Evolutionary conservation across 2,329 filamentous ascomycete species (phyloP).

Genomic region (Rhinocladiella similis): DNA sequence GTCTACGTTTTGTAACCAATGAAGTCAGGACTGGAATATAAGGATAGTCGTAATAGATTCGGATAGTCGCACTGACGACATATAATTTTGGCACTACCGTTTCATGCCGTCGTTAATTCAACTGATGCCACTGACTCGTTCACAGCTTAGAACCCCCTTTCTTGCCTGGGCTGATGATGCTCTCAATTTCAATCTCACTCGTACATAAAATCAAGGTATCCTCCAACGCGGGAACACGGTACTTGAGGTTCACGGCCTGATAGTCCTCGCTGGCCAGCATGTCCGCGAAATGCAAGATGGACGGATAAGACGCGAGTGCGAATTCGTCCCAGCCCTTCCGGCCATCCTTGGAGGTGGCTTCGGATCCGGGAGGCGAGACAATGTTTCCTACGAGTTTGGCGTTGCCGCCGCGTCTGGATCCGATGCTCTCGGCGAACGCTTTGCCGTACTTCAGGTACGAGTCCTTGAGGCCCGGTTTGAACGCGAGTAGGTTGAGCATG

Average conservation of each 20-base stretch:
- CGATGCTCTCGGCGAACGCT: slow-evolving; percentile 46
- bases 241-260: slow-evolving; percentile 57
- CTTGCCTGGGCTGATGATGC: slow-evolving; percentile 8
- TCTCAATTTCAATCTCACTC: slow-evolving; percentile 49
- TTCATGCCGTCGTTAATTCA: too few relatives aligned
- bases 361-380: slow-evolving; percentile 32
- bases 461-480: slow-evolving; percentile 51
- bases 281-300: slow-evolving; percentile 61
- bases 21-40: too few relatives aligned
- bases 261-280: slow-evolving; percentile 61
- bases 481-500: slow-evolving; percentile 65
- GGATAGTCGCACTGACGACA: too few relatives aligned
- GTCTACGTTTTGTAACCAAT: too few relatives aligned
- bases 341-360: not conserved
- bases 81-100: too few relatives aligned
- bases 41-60: too few relatives aligned
- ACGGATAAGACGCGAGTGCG: slow-evolving; percentile 65
- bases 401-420: slow-evolving; percentile 54
- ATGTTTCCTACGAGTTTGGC: slow-evolving; percentile 65
- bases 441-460: slow-evolving; percentile 59
- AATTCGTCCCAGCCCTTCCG: slow-evolving; percentile 60
- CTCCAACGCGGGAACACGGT: slow-evolving; percentile 50
- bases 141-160: slow-evolving; percentile 29
- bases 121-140: not conserved
- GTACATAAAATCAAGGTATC: slow-evolving; percentile 58